phyloP scores from a whole-genome alignment of 768 basidiomycete species.

The Lactifluus piperatus region DNA sequence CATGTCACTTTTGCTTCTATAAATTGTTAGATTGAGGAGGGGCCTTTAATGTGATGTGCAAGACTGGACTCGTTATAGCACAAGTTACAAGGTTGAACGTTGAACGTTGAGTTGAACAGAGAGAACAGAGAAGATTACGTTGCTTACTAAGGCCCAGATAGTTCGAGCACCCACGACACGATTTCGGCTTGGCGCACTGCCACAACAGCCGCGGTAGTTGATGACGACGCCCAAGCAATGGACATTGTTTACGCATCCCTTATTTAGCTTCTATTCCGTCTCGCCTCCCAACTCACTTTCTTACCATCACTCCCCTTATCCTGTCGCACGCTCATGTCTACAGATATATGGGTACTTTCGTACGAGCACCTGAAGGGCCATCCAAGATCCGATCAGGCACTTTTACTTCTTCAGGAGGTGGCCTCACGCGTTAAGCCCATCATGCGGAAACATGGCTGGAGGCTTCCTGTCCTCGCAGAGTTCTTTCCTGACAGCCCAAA shows the following conservation, averaged over 20 bases:
- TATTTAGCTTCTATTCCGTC: neutral
- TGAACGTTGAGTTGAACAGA: too few relatives aligned
- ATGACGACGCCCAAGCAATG: neutral
- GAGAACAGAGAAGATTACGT: too few relatives aligned
- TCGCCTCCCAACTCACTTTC: neutral
- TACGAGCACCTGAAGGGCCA: slow-evolving; percentile 64
- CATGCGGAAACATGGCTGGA: slow-evolving; percentile 82
- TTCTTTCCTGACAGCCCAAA: slow-evolving; percentile 73
- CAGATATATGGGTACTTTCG: slow-evolving; percentile 48
- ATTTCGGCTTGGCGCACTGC: slow-evolving; percentile 47
- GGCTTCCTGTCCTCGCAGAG: slow-evolving; percentile 70
- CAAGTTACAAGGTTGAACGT: too few relatives aligned
- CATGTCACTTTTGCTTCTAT: too few relatives aligned
- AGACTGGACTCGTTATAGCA: too few relatives aligned
- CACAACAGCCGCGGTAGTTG: neutral
- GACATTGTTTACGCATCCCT: neutral
- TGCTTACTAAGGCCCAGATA: too few relatives aligned
- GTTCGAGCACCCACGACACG: too few relatives aligned
- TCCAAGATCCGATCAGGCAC: slow-evolving; percentile 59
- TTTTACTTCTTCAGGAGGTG: slow-evolving; percentile 56
- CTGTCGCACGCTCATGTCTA: slow-evolving; percentile 34
- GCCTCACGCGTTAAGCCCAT: slow-evolving; percentile 86
- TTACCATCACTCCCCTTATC: neutral
- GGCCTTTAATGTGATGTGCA: too few relatives aligned
- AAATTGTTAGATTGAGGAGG: too few relatives aligned